A percentile compares a stretch with the other conserved stretches of the same genome.
phyloP scores from a whole-genome alignment of 208 protist species.

The Lotmaria passim region DNA sequence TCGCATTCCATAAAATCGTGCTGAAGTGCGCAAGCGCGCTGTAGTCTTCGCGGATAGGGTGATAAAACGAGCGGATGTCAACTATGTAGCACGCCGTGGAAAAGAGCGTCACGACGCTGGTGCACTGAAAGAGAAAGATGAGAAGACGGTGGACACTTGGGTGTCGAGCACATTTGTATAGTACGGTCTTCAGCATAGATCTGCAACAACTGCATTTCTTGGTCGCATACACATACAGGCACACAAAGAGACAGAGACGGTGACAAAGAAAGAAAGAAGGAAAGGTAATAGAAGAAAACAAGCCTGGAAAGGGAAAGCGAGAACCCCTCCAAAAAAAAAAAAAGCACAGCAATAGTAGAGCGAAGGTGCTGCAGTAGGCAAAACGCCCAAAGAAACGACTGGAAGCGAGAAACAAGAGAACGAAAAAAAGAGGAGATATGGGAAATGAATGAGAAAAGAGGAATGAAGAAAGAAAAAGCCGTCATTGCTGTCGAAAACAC shows the following conservation, averaged over 20 bases:
- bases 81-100: slow-evolving; percentile 26
- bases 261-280: slow-evolving; percentile 15
- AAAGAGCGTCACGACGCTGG: slow-evolving; percentile 10
- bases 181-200: slow-evolving; percentile 8
- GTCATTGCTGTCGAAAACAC: background rate
- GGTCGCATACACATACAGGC: too few relatives aligned
- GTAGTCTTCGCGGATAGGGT: background rate
- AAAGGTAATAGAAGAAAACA: slow-evolving; percentile 15
- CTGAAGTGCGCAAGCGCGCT: background rate
- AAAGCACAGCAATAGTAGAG: background rate
- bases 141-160: background rate
- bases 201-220: background rate
- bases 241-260: too few relatives aligned
- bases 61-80: slow-evolving; percentile 29
- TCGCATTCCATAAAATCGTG: slow-evolving; percentile 2
- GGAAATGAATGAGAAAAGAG: background rate
- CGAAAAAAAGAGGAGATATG: slow-evolving; percentile 1
- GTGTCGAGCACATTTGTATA: slow-evolving; percentile 14
- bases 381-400: background rate
- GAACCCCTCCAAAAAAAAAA: background rate
- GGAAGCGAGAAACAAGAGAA: background rate
- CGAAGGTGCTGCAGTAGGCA: background rate
- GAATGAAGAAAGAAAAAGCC: slow-evolving; percentile 16
- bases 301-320: slow-evolving; percentile 10
- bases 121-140: slow-evolving; percentile 21